phyloP scores from a whole-genome alignment of 1,139 yeast genomes.

The Lodderomyces orthopsilosis region DNA sequence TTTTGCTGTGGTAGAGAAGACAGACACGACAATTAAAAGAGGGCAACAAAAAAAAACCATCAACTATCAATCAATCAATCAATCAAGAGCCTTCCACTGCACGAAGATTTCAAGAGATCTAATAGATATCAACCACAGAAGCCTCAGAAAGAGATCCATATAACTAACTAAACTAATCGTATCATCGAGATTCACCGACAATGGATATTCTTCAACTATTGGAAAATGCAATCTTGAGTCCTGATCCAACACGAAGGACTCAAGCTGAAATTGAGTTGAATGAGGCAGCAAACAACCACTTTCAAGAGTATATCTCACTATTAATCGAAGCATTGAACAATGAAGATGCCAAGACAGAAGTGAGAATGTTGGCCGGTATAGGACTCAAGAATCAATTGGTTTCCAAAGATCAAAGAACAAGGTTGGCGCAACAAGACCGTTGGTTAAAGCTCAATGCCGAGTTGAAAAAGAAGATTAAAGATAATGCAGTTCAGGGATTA shows the following conservation, averaged over 20 bases:
- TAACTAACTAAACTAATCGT: background rate
- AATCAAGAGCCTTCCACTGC: no score
- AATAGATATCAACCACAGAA: background rate
- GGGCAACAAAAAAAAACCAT: background rate
- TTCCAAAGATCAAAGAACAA: conserved; percentile 62
- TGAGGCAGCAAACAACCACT: conserved; percentile 71
- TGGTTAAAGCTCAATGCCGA: conserved; percentile 60
- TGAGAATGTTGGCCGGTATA: conserved; percentile 88
- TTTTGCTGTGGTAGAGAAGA: no score
- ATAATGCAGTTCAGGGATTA: conserved; percentile 62
- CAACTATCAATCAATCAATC: background rate
- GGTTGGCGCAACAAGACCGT: conserved; percentile 52
- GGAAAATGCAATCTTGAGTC: conserved; percentile 72
- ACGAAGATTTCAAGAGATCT: no score
- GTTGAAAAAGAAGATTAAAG: conserved; percentile 64
- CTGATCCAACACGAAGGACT: conserved; percentile 66
- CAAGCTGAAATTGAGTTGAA: conserved; percentile 80
- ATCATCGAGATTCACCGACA: no score
- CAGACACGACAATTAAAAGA: background rate
- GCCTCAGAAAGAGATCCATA: background rate
- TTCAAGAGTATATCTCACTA: conserved; percentile 66
- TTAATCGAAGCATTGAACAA: conserved; percentile 73
- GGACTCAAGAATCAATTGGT: conserved; percentile 84
- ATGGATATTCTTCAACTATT: conserved; percentile 74
- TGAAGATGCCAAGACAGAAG: conserved; percentile 68